A percentile compares a stretch with the other conserved stretches of the same genome.
These are phyloP conservation scores for Suillus paluster DNA, from an alignment of 768 basidiomycete genomes.

Conservation along the genomic window DNA sequence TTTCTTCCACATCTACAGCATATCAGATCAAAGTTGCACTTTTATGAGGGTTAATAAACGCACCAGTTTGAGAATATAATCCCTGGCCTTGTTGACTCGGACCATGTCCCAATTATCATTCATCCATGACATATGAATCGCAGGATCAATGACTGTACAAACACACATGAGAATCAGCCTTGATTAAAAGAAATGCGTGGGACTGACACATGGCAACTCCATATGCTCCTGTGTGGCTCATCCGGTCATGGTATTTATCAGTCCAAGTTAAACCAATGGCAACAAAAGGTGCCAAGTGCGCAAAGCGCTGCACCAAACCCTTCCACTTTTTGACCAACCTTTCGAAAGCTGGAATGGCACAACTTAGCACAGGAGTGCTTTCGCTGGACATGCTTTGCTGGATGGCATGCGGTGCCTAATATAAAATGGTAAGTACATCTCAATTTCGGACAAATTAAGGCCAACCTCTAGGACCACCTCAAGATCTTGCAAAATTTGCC, in stretches of 20 bases:
- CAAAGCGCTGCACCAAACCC: neutral
- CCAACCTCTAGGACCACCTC: constrained; percentile 8
- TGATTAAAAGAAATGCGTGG: neutral
- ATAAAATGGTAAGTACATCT: neutral
- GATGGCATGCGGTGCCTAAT: neutral
- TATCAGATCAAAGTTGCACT: neutral
- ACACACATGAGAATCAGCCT: neutral
- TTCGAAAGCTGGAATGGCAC: constrained; percentile 9
- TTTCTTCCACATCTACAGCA: neutral
- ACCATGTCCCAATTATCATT: neutral
- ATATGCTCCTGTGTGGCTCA: neutral
- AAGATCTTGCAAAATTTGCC: constrained; percentile 11
- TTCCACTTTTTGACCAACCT: constrained; percentile 9
- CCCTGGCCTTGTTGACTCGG: neutral
- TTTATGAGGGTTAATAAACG: neutral
- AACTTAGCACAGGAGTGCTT: constrained; percentile 3
- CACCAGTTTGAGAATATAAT: neutral
- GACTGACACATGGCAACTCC: constrained; percentile 4
- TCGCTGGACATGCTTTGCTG: constrained; percentile 8
- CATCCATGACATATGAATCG: neutral
- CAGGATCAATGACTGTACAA: constrained; percentile 1
- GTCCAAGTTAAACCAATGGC: neutral
- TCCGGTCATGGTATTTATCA: constrained; percentile 1
- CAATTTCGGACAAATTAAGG: neutral
- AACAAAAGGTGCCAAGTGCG: constrained; percentile 3